phyloP scores from a whole-genome alignment of 495 filamentous ascomycete genomes.

The Physcia stellaris region DNA sequence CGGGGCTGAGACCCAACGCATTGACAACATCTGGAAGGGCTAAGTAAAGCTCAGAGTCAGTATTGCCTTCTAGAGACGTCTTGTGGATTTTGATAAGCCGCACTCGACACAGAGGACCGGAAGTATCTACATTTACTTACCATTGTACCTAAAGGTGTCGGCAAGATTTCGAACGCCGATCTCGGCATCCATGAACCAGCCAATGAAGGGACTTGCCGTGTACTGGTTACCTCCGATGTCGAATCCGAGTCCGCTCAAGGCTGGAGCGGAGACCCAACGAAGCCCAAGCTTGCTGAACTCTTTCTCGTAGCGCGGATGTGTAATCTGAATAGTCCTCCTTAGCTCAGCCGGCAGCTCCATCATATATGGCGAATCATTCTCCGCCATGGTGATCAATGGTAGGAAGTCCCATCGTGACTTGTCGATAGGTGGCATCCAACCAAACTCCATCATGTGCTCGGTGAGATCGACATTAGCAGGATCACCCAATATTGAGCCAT shows the following conservation, averaged over 20 bases:
- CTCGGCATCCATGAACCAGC: slow-evolving; percentile 18
- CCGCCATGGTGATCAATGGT: slow-evolving; percentile 18
- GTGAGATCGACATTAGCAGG: slow-evolving; percentile 14
- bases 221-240: slow-evolving; percentile 19
- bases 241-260: slow-evolving; percentile 15
- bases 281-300: slow-evolving; percentile 13
- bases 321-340: slow-evolving; percentile 8
- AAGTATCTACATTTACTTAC: too few species aligned
- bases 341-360: slow-evolving; percentile 10
- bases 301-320: slow-evolving; percentile 11
- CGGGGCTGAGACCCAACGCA: slow-evolving; percentile 2
- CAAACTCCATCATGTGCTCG: slow-evolving; percentile 12
- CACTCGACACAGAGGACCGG: too few species aligned
- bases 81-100: too few species aligned
- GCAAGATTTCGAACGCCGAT: slow-evolving; percentile 14
- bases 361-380: slow-evolving; percentile 12
- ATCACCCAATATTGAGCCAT: slow-evolving; percentile 16
- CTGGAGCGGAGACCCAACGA: slow-evolving; percentile 14
- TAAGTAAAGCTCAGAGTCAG: too few species aligned
- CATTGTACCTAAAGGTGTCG: slow-evolving; percentile 15
- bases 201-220: slow-evolving; percentile 17
- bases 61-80: too few species aligned
- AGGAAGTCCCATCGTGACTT: slow-evolving; percentile 16
- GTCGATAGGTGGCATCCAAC: slow-evolving; percentile 14
- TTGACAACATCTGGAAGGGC: slow-evolving; percentile 8